Evolutionary conservation across 2,329 filamentous ascomycete species (phyloP), one percentile per base, ranked within the genome.

Genomic region (Pezicula neosporulosa): DNA sequence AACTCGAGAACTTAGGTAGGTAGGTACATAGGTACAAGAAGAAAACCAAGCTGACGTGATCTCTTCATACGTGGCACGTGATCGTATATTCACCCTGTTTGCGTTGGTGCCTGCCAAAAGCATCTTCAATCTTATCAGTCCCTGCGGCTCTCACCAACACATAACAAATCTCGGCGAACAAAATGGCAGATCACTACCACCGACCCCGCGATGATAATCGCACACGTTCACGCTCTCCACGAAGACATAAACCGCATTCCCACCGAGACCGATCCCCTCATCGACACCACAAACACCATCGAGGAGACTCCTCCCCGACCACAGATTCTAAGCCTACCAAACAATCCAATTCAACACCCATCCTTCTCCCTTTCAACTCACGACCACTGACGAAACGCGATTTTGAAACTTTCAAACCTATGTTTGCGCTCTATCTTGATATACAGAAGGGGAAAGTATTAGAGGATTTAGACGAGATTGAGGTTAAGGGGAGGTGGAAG

Each of bases 401-500:
- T 58, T 75, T 87, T n/a, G 68, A 72, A 1, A 61, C 71, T 0
- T 91, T 90, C 63, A 78, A 80, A 55, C 80, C 87, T 0, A 74
- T 97, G 53, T 89, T 97, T 56, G 89, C 85, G 15, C 82, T 89
- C 44, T 97, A 97, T 62, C 78, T 97, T 24, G 88, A 92, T 60
- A 81, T 96, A 33, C 93, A 97, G 69, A 97, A 97, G 71, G 77
- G 83, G 37, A 78, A 88, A 38, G 72, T 86, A 48, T 72, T 95
- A 1, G 77, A 84, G 16, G 78, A 81, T 9, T 75, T 97, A 59
- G 80, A 83, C 50, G 85, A 90, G 56, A 78, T 81, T n/a, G 92
- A 97, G 66, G 71, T 85, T 1, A 86, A 79, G 57, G 91, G 92
- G 1, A 77, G 93, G 50, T 99, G 93, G 91, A 96, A 96, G 77